A percentile compares a stretch with the other conserved stretches of the same genome.
phyloP scores from a whole-genome alignment of 306 rosid species.

The Rosa multiflora region DNA sequence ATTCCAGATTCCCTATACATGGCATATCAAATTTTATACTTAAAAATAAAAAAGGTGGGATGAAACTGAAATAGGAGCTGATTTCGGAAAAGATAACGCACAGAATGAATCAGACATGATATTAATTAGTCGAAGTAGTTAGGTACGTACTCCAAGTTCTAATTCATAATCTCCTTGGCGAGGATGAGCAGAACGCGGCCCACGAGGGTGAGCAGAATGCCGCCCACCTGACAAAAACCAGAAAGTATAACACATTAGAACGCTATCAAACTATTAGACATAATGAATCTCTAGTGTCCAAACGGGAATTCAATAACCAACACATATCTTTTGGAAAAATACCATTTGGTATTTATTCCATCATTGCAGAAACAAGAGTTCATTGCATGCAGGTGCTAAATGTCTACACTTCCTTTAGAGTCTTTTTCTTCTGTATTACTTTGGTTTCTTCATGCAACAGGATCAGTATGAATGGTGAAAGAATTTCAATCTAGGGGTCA shows the following conservation, averaged over 20 bases:
- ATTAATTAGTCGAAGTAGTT: conserved; percentile 27
- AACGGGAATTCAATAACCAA: conserved; percentile 8
- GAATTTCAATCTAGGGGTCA: not conserved
- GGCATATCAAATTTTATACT: not conserved
- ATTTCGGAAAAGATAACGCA: conserved; percentile 11
- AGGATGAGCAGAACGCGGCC: conserved; percentile 54
- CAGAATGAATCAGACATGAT: conserved; percentile 21
- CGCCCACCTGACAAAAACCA: conserved; percentile 52
- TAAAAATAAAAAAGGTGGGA: not conserved
- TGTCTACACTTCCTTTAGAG: not conserved
- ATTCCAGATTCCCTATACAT: not conserved
- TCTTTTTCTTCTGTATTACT: not conserved
- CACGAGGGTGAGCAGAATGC: conserved; percentile 57
- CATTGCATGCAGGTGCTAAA: not conserved
- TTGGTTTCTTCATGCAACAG: not conserved
- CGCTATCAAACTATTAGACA: conserved; percentile 11
- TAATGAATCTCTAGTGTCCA: conserved; percentile 1
- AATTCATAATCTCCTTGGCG: conserved; percentile 58
- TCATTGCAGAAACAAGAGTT: not conserved
- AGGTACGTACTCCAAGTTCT: conserved; percentile 70
- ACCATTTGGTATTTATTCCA: not conserved
- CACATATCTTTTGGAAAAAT: not conserved
- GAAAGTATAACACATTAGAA: conserved; percentile 40
- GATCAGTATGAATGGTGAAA: not conserved
- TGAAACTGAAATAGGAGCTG: not conserved